These are phyloP conservation scores for Eucalyptus caleyi DNA, from an alignment of 345 rosid species.

Conservation along the genomic window DNA sequence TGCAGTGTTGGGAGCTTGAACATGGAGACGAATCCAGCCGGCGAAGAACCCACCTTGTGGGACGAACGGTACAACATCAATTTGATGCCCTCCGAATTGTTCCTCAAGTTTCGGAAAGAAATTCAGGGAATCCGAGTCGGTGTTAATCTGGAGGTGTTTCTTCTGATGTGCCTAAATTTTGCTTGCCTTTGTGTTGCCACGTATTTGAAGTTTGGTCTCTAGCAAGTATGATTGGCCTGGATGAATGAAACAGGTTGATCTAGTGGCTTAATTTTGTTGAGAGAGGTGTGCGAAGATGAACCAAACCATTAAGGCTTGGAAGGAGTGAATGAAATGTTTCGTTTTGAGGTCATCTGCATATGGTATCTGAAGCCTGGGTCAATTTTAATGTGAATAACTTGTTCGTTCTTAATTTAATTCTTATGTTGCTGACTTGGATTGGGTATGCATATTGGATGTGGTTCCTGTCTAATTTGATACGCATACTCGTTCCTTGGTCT, in stretches of 20 bases:
- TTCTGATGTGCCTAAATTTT: not conserved
- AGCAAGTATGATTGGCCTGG: too few relatives aligned
- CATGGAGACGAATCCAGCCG: slow-evolving; percentile 32
- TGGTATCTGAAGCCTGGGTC: too few relatives aligned
- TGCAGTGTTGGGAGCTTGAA: not conserved
- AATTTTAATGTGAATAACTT: not conserved
- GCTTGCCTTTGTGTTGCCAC: too few relatives aligned
- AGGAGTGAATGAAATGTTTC: too few relatives aligned
- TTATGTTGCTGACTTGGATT: not conserved
- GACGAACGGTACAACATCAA: slow-evolving; percentile 70
- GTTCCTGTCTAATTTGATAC: not conserved
- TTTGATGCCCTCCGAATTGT: slow-evolving; percentile 52
- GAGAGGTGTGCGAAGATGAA: too few relatives aligned
- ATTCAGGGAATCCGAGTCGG: too few relatives aligned
- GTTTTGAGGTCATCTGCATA: too few relatives aligned
- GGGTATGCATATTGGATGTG: not conserved
- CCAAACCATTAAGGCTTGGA: too few relatives aligned
- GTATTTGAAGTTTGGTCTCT: too few relatives aligned
- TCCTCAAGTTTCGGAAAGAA: too few relatives aligned
- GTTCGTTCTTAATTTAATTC: not conserved
- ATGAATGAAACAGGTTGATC: too few relatives aligned
- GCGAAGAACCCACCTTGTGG: slow-evolving; percentile 67
- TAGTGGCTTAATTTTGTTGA: too few relatives aligned
- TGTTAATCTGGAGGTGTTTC: slow-evolving; percentile 56
- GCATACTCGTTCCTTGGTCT: not conserved